Evolutionary conservation across 352 stramenopile species (phyloP), one percentile per base, ranked within the genome.

Genomic region (Pythium pectinolyticum): DNA sequence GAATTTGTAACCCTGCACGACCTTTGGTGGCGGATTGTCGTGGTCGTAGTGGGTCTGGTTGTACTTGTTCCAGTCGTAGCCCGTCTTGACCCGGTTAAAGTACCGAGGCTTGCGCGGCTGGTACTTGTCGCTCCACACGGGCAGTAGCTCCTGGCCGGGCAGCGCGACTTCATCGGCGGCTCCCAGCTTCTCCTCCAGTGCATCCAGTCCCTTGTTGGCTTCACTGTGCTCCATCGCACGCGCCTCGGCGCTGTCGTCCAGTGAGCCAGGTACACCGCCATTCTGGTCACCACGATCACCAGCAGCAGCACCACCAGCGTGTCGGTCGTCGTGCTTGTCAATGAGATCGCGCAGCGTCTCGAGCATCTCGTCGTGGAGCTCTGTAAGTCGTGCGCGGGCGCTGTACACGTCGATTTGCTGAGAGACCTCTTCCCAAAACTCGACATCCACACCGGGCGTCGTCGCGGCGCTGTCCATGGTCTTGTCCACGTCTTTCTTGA

Each of bases 11-110:
- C 98, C 98, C 73, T 99, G 97, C 22, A 99, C 97, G 50, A 98
- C 96, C 82, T 99, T 99, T n/a, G 98, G 98, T 37, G 98, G 98
- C 61, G 98, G 97, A 69, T 99, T 99, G 73, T 99, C 97, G 66
- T 95, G 86, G 83, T 99, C 97, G 76, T 99, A 99, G 77, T 99
- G 97, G 49, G 96, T 99, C 74, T 99, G 97, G 80, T 99, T 99
- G 90, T 99, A 99, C 80, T 98, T 98, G 87, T 99, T 99, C 97
- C 98, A 99, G 77, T 99, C 97, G 74, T 98, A 99, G 31, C 98
- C 98, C 2, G 97, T 99, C 82, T 98, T 98, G 69, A 99, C 96
- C 35, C 97, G 94, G 82, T 99, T 99, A 64, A 99, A 99, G 79
- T 99, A 99, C 4, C 97, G 86, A 8, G 98, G 98, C 73, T 99